Base-by-base conservation (phyloP, 163 green algal genomes). In the Trebouxia gelatinosa region DNA sequence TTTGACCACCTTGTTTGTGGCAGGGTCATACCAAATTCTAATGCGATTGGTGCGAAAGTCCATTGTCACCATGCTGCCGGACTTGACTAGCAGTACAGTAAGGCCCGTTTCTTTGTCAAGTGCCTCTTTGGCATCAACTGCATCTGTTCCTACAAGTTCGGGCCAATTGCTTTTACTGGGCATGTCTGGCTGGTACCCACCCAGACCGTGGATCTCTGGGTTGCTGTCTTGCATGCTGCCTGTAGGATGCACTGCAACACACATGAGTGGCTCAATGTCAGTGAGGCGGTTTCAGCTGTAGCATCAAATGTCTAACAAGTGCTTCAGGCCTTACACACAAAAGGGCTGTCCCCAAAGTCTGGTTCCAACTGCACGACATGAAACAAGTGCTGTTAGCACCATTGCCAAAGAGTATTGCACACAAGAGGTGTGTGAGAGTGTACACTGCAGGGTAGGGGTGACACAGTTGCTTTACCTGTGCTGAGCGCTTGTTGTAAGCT, bases 1-100 rank as follows among this genome's bases (percentile, higher is more conserved):
- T 28, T 76, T 61, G 35, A 54, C 68, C 19, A 83, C 78, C 31
- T 78, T 74, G 6, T 75, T 80, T 1, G 40, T 83, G 16, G 67
- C 35, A 3, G 61, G 32, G 57, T 83, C 29, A 62, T 65, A 76
- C 5, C 80, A 74, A 4, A 86, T 68, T 28, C 84, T 71, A 34
- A 87, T 72, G 23, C 84, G 79, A 40, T 86, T 65, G n/a, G 70
- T 76, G 29, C 68, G 61, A 50, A 76, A 88, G 67, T 88, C 84
- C 81, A 87, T 87, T 16, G 84, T 88, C 70, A 88, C 70, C 38
- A 81, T 78, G 39, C 59, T 74, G 21, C 57, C 51, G 11, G 48
- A 62, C 3, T 67, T 43, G 16, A 87, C 54, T 5, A 77, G 34
- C 28, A 84, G 74, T 5, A 78, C 57, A n/a, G 34, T 54, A 5